Evolutionary conservation across 2,329 filamentous ascomycete genomes (phyloP).

Genomic region (Pseudogymnoascus sp.): DNA sequence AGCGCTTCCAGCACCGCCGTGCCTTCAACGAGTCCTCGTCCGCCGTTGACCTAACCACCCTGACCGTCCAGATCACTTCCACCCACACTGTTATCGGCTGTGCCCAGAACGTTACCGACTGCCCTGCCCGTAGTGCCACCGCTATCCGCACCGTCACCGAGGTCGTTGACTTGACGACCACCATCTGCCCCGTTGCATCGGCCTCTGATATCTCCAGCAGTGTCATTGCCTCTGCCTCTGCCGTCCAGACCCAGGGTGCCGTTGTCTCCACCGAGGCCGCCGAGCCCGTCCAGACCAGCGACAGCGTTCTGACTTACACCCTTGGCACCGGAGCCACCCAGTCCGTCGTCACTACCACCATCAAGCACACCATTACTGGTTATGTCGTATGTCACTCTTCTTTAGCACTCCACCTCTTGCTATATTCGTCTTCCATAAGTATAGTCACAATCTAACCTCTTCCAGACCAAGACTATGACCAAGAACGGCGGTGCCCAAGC

Average conservation of each 20-base stretch:
- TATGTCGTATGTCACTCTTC: not conserved
- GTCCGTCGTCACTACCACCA: slow-evolving; percentile 1
- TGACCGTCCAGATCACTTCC: not conserved
- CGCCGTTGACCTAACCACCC: not conserved
- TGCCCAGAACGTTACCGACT: slow-evolving; percentile 3
- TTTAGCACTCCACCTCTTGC: not conserved
- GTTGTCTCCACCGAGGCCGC: not conserved
- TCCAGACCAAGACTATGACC: not conserved
- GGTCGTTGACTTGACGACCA: slow-evolving; percentile 3
- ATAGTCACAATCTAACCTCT: not conserved
- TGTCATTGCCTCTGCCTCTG: not conserved
- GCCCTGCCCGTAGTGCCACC: not conserved
- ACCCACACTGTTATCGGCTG: not conserved
- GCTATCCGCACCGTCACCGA: not conserved
- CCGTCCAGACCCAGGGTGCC: not conserved
- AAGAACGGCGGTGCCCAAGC: not conserved
- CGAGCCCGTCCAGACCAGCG: slow-evolving; percentile 1
- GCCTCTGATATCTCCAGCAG: not conserved
- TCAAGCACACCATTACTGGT: not conserved
- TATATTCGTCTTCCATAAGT: not conserved
- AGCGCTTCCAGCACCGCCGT: slow-evolving; percentile 4
- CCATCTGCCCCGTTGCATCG: not conserved
- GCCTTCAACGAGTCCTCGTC: not conserved
- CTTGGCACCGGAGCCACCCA: not conserved
- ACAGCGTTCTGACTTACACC: slow-evolving; percentile 1